Conservation (phyloP, 1,284 basidiomycete species). For the Erythrobasidium hasegawianum region DNA sequence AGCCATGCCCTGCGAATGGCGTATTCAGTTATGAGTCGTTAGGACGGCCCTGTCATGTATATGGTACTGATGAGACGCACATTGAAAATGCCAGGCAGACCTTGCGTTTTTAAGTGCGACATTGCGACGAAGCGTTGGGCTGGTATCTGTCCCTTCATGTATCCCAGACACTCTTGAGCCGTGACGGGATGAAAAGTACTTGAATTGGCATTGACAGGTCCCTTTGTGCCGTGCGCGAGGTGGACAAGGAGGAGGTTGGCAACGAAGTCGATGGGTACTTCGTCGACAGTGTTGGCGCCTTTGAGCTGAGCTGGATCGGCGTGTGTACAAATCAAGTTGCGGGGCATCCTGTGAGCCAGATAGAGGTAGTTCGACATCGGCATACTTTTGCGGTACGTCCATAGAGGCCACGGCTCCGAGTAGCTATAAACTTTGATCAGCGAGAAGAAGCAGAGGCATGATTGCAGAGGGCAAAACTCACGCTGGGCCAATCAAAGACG, state of each 20-base stretch:
- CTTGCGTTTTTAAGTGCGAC: too few relatives aligned
- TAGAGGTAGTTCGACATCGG: background rate
- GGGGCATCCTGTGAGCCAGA: background rate
- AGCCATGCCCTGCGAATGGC: too few relatives aligned
- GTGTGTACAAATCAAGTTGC: background rate
- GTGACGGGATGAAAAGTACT: background rate
- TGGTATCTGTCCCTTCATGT: too few relatives aligned
- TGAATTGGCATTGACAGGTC: background rate
- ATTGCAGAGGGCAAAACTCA: background rate
- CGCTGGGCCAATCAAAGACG: conserved; percentile 3
- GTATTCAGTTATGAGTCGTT: too few relatives aligned
- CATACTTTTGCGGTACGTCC: background rate
- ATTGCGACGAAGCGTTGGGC: too few relatives aligned
- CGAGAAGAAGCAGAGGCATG: too few relatives aligned
- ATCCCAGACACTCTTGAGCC: too few relatives aligned
- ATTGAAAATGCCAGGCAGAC: too few relatives aligned
- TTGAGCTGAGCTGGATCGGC: background rate
- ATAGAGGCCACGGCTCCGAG: background rate
- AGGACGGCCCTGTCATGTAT: too few relatives aligned
- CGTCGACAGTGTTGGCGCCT: background rate
- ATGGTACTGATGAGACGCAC: too few relatives aligned
- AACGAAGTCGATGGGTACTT: background rate
- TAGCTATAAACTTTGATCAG: too few relatives aligned
- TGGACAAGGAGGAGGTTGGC: background rate
- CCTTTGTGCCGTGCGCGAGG: background rate